Percentiles rank a stretch among this genome's conserved stretches.
phyloP scores from a whole-genome alignment of 2,329 filamentous ascomycete species.

The Neopestalotiopsis rosae region DNA sequence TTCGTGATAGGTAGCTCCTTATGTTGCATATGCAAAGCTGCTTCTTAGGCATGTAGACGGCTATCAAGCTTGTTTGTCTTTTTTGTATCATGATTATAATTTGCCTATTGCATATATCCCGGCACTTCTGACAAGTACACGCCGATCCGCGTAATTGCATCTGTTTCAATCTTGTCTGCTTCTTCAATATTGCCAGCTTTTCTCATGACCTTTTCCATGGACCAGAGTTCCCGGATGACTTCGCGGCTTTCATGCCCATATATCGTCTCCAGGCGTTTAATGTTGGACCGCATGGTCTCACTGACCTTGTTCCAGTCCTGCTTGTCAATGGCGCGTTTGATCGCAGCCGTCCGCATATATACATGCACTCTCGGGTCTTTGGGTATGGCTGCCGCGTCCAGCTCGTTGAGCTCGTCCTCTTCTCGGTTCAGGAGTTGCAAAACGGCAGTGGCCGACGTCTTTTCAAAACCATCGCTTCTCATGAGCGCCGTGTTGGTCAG shows the following conservation, averaged over 20 bases:
- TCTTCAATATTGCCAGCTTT: constrained; percentile 7
- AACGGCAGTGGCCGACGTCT: constrained; percentile 1
- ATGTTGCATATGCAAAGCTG: no score
- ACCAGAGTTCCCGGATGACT: constrained; percentile 15
- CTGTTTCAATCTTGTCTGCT: background rate
- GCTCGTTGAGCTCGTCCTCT: background rate
- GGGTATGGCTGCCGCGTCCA: constrained; percentile 3
- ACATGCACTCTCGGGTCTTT: background rate
- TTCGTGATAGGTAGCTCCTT: no score
- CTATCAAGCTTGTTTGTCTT: no score
- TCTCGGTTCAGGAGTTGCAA: background rate
- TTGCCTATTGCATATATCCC: background rate
- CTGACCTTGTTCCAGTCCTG: constrained; percentile 1
- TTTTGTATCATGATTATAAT: background rate
- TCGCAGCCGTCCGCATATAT: background rate
- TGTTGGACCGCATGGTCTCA: background rate
- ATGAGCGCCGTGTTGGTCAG: constrained; percentile 6
- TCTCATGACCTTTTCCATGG: constrained; percentile 14
- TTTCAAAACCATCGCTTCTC: constrained; percentile 8
- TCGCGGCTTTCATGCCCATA: background rate
- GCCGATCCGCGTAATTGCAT: background rate
- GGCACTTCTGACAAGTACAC: constrained; percentile 13
- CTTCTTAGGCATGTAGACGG: no score
- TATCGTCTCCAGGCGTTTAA: background rate
- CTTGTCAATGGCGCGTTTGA: constrained; percentile 1